These are phyloP conservation scores for Chytriomyces sp. DNA, from an alignment of 192 early-diverging fungal genomes.

Conservation along the genomic window DNA sequence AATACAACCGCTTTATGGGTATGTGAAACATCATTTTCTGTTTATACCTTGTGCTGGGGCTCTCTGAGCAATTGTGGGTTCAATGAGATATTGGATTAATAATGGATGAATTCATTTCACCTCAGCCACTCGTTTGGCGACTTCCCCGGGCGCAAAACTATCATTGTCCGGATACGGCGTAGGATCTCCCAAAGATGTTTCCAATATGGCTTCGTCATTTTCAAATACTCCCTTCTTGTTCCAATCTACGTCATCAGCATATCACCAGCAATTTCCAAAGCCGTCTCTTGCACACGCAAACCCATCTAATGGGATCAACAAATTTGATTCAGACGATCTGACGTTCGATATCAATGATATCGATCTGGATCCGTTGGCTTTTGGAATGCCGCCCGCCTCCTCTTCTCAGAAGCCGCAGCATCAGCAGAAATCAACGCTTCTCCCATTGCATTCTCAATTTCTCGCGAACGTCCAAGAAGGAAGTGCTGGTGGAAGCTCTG, in stretches of 20 bases:
- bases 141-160: no score
- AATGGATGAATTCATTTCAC: background rate
- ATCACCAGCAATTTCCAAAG: constrained; percentile 4
- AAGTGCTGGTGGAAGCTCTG: background rate
- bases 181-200: no score
- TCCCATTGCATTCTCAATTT: background rate
- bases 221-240: constrained; percentile 10
- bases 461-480: background rate
- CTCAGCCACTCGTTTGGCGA: background rate
- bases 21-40: no score
- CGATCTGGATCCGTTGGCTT: constrained; percentile 4
- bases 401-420: background rate
- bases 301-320: constrained; percentile 6
- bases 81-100: background rate
- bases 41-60: background rate
- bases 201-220: background rate
- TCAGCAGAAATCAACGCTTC: background rate
- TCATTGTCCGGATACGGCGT: no score
- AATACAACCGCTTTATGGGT: background rate
- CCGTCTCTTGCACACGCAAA: constrained; percentile 1
- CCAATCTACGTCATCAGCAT: constrained; percentile 14
- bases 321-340: constrained; percentile 13
- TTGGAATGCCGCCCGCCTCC: background rate
- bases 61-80: background rate
- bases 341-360: constrained; percentile 22